Base-by-base conservation (phyloP, 2,329 filamentous ascomycete genomes). In the Cytospora chrysosperma region DNA sequence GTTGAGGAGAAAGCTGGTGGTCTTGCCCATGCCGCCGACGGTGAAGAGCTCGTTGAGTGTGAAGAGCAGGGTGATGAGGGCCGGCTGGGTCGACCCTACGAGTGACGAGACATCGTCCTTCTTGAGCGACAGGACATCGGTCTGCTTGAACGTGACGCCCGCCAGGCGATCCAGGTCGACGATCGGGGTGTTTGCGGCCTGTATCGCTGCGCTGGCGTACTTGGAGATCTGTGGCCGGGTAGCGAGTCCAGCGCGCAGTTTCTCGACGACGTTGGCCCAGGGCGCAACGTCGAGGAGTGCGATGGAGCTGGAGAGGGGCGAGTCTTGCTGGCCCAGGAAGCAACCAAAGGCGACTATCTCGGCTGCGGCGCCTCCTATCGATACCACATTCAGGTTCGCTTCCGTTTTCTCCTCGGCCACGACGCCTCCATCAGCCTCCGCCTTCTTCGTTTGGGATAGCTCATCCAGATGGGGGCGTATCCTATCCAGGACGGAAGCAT, bases 1-100 rank as follows among this genome's bases (percentile, higher is more conserved):
- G 0, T 79, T 79, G 4, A 92, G 82, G 0, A 99, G 81, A 68
- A 98, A 88, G 4, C 81, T 79, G 0, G 94, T 96, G 0, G 94
- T 92, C 69, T 87, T 86, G 2, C 87, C 81, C 55, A 87, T 80
- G 27, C 93, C 85, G 1, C 88, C 92, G 0, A 85, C 81, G 0
- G 91, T 89, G 79, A 97, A 98, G 0, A 99, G 86, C 77, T 99
- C 95, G 75, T 98, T 98, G 54, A 98, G 84, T 0, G 94, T 97
- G 80, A 98, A 99, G 77, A 98, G 86, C 15, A 98, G 78, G 0
- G 93, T 97, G 17, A 96, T 80, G 0, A 97, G 76, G 4, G 82
- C 52, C 7, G 56, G 61, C 13, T 56, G 13, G 49, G 12, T 21
- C 50, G 51, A 21, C 70, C 56, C 72, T 0, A 79, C 56, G 0